These are phyloP conservation scores for Ganoderma multipileum DNA, from an alignment of 1,284 basidiomycete species.

Conservation along the genomic window DNA sequence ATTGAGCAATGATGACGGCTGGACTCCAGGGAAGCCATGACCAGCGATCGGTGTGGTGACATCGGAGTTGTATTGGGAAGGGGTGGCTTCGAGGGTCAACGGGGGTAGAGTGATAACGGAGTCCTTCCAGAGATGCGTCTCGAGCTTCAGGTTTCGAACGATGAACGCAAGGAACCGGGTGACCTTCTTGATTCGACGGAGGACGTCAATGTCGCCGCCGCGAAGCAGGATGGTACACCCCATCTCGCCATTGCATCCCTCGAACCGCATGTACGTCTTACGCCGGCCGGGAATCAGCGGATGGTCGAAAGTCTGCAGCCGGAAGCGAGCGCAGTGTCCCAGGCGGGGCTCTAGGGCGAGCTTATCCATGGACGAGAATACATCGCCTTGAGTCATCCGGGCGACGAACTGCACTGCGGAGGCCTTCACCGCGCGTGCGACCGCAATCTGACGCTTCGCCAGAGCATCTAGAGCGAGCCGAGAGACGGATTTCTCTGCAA, in stretches of 20 bases:
- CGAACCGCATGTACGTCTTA: conserved; percentile 98
- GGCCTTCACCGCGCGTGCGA: conserved; percentile 90
- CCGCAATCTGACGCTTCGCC: conserved; percentile 86
- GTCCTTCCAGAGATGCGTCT: conserved; percentile 95
- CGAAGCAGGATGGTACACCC: conserved; percentile 94
- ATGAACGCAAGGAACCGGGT: conserved; percentile 92
- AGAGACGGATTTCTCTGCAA: conserved; percentile 94
- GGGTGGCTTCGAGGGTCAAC: conserved; percentile 69
- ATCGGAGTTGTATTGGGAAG: conserved; percentile 41
- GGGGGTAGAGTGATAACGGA: conserved; percentile 84
- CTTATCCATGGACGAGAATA: conserved; percentile 95
- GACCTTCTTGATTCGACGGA: conserved; percentile 91
- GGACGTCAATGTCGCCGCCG: conserved; percentile 83
- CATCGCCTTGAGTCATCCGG: conserved; percentile 94
- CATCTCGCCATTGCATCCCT: conserved; percentile 91
- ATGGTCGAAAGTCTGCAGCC: conserved; percentile 95
- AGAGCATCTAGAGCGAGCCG: conserved; percentile 92
- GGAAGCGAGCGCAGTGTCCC: conserved; percentile 89
- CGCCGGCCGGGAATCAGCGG: conserved; percentile 87
- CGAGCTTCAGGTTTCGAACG: conserved; percentile 91
- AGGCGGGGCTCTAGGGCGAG: conserved; percentile 90
- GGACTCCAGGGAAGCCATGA: conserved; percentile 16
- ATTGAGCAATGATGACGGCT: conserved; percentile 19
- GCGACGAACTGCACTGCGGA: conserved; percentile 89
- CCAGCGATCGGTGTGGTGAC: conserved; percentile 27